Evolutionary conservation across 2,329 filamentous ascomycete genomes (phyloP).

Genomic region (Stemphylium vesicarium): DNA sequence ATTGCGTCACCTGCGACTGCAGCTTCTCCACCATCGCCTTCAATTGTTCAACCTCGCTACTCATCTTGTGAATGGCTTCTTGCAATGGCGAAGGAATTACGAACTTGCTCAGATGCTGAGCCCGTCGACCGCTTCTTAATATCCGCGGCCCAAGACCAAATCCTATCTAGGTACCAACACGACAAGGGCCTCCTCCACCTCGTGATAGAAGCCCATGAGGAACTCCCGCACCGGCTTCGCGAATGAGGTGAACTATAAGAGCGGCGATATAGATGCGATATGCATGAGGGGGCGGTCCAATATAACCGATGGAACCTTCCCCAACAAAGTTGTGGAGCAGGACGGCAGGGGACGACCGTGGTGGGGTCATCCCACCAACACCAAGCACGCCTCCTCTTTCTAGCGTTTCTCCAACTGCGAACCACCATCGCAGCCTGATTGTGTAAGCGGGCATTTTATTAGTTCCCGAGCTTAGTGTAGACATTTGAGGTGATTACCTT

Average conservation of each 20-base stretch:
- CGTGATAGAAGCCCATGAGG: background rate
- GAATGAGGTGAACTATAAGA: constrained; percentile 16
- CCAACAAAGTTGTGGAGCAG: constrained; percentile 11
- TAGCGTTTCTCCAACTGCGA: background rate
- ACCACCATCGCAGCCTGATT: background rate
- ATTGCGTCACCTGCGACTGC: constrained; percentile 36
- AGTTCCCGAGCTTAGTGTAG: background rate
- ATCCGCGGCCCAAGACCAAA: background rate
- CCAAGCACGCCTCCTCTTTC: constrained; percentile 1
- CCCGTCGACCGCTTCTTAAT: constrained; percentile 21
- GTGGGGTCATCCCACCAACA: constrained; percentile 21
- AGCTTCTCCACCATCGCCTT: constrained; percentile 35
- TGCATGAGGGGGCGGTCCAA: constrained; percentile 24
- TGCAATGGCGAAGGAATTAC: no score
- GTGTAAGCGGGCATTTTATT: background rate
- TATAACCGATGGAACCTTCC: constrained; percentile 27
- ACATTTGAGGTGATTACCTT: background rate
- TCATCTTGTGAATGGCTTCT: constrained; percentile 22
- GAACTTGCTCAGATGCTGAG: background rate
- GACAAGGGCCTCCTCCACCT: background rate
- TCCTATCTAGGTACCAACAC: constrained; percentile 13
- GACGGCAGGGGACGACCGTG: background rate
- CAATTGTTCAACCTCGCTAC: constrained; percentile 38
- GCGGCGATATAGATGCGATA: constrained; percentile 23
- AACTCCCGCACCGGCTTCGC: constrained; percentile 17